Base-by-base conservation (phyloP, 2,329 filamentous ascomycete genomes). In the Leptographium flavum region DNA sequence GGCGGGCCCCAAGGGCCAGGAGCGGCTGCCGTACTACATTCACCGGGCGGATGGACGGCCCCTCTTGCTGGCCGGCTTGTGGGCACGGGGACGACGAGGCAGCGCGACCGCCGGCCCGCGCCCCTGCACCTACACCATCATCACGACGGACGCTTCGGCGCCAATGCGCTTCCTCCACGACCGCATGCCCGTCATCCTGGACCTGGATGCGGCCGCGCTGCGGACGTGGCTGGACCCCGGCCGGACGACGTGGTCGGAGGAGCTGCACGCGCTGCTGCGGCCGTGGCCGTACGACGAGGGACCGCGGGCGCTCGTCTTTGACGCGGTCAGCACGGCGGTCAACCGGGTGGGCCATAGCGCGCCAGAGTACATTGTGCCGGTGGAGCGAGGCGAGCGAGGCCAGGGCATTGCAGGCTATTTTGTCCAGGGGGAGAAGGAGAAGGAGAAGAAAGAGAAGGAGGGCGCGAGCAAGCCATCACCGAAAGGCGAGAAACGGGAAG, bases 381-480 rank as follows among this genome's bases (percentile, higher is more conserved):
- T 95, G 30, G 74, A 93, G 84, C 62, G 80, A 77, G 52, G 83
- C 88, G 56, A 95, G 95, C 61, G 95, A 93, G 65, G 79, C 73
- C 42, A 95, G n/a, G n/a, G 92, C 53, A 96, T 96, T 60, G 84
- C 83, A n/a, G n/a, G n/a, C 39, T 94, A 94, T 55, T 95, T 94
- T 67, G 96, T 96, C 8, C 83, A 77, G 36, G 69, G 61, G 7
- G 53, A 50, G 19, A 58, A 54, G 5, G 71, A 70, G 52, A 60
- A 27, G 15, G 3, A 36, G 17, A 9, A 11, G 11, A 31, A 31
- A 63, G 41, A 70, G 71, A 21, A 59, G 51, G n/a, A 53, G 4
- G 39, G 3, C 27, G 10, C 35, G 13, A 32, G 5, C 6, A 14
- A 14, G 13, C 15, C 31, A n/a, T 6, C 13, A 14, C 6, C 3